Base-by-base conservation (phyloP, 2,329 filamentous ascomycete species). In the Lojkania enalia region DNA sequence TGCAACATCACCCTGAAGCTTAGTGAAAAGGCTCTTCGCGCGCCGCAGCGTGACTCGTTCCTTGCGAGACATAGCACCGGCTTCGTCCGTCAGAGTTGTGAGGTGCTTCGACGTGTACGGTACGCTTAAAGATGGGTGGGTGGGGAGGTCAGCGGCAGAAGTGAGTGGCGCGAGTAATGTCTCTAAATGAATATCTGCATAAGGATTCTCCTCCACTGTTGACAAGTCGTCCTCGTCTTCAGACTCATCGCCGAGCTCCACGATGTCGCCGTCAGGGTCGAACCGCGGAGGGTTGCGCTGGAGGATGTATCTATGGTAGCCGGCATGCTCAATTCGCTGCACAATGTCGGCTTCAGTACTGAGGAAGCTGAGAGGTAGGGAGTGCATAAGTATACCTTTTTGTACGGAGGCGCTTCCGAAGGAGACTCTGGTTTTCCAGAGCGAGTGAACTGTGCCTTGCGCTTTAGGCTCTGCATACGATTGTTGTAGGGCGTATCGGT, bases 401-500 rank as follows among this genome's bases (percentile, higher is more conserved):
- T 86, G 71, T 90, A 89, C 11, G 82, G 79, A 55, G 83, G 79
- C 32, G 84, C 82, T 2, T 85, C 86, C 20, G 78, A 79, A 1
- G 59, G 46, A 29, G 60, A 55, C 38, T 86, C 82, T 51, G 90
- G 75, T 59, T 85, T 83, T 46, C 87, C 87, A 61, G 84, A 78
- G 57, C 82, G 84, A 35, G 87, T 80, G 63, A 88, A 88, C 56
- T 83, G 80, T 33, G 88, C 84, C 58, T 83, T 80, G 67, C 83
- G 87, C 75, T 90, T 88, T 35, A 92, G 76, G 67, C 91, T 92
- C 69, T 89, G 83, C 49, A 86, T 87, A 62, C 87, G 84, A 69
- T 90, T 90, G 45, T 83, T 86, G 57, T 80, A 81, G 57, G 80
- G 77, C 48, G 84, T 79, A 58, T 90, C 84, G 42, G 83, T 80